Evolutionary conservation across 768 basidiomycete genomes (phyloP), one percentile per base, ranked within the genome.

Genomic region (Suillus tomentosus): DNA sequence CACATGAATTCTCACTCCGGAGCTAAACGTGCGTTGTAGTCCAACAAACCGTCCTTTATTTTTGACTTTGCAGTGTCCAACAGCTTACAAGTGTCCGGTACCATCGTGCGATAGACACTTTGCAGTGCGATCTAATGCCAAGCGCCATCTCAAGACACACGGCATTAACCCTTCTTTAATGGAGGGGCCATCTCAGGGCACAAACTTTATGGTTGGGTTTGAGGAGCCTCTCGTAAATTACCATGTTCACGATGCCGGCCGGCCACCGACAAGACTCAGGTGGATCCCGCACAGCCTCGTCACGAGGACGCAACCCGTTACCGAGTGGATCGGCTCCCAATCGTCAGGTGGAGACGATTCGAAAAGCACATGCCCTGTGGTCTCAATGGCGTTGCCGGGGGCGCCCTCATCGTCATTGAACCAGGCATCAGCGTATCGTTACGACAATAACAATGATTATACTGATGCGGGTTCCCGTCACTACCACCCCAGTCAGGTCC

Each of bases 121-220:
- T 69, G 86, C 89, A 22, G 91, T 93, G 19, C 85, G 89, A 14
- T 93, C 91, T 9, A 94, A 94, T 68, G 90, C 90, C 17, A 90
- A 87, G 73, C 84, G 91, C 40, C 91, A 94, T 70, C 81, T 91
- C 43, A 87, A 89, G 53, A 92, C 89, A 1, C 91, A 94, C 67
- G 88, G 89, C 31, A 80, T 88, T 50, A 70, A 72, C 63, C 73
- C 72, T 15, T 67, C 73, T 14, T 63, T 68, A 14, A 47, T 65
- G n/a, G 71, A 63, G n/a, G 61, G 37, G 17, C 15, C 58, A 51
- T 66, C 74, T 27, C 66, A 71, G 14, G 40, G 63, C n/a, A 67
- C 76, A 17, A 47, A 40, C 39, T 81, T 75, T 72, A 77, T 70
- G 47, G 73, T 83, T 31, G 80, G 79, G 50, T 82, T 83, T 67